Conservation (phyloP, 306 rosid genomes). For the Vigna mungo region DNA sequence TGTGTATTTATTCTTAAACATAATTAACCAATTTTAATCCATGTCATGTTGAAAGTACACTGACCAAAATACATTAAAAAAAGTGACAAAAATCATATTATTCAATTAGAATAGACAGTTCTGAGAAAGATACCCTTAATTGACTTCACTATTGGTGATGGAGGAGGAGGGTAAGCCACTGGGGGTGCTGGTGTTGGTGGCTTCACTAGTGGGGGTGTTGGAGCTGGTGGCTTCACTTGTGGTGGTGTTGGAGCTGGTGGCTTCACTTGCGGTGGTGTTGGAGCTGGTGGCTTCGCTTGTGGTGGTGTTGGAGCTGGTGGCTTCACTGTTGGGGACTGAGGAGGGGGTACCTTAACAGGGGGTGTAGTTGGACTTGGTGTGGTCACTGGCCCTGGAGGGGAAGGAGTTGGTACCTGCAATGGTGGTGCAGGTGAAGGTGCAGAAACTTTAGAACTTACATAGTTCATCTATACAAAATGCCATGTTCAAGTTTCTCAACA, state of each 20-base stretch:
- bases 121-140: slow-evolving; percentile 46
- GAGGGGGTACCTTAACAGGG: neutral
- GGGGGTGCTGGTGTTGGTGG: slow-evolving; percentile 52
- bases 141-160: slow-evolving; percentile 63
- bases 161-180: slow-evolving; percentile 40
- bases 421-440: neutral
- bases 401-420: slow-evolving; percentile 10
- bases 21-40: no score
- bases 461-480: slow-evolving; percentile 45
- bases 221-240: no score
- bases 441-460: slow-evolving; percentile 35
- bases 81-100: neutral
- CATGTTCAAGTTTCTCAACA: neutral
- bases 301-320: slow-evolving; percentile 37
- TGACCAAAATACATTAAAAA: no score
- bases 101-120: neutral
- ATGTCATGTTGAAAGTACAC: no score
- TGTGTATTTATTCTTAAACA: no score
- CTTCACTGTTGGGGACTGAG: slow-evolving; percentile 46
- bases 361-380: slow-evolving; percentile 26
- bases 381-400: slow-evolving; percentile 20
- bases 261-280: slow-evolving; percentile 41
- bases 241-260: slow-evolving; percentile 20
- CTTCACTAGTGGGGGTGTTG: slow-evolving; percentile 7
- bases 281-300: slow-evolving; percentile 19